Evolutionary conservation across 108 stramenopile genomes (phyloP), one percentile per base, ranked within the genome.

Genomic region (Craspedostauros australis): DNA sequence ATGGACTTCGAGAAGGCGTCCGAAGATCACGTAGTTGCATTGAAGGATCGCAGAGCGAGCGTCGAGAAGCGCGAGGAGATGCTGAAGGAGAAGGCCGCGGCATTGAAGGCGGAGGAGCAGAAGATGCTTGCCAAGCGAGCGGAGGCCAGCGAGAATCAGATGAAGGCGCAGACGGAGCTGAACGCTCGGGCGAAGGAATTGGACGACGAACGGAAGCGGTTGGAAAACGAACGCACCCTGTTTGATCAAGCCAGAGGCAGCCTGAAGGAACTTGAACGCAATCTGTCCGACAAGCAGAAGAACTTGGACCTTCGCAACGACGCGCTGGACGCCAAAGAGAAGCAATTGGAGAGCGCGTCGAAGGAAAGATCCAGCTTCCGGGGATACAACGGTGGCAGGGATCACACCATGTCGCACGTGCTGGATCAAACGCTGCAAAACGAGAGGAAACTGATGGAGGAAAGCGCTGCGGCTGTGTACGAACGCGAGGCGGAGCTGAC

Each of bases 391-490:
- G n/a, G 19, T 20, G 57, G 51, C 45, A 58, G 59, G 2, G 66
- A 68, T 37, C 57, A 58, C 33, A 58, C 58, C 6, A 58, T 68
- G 3, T 54, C 54, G 28, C 48, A 57, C 18, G 66, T 68, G 22
- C 52, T 68, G 4, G 66, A 68, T 40, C 66, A 68, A 6, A 68
- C 58, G 19, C 53, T 68, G 66, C 47, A 60, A 15, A 30, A 50
- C 12, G 66, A 68, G 30, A 57, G 66, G 5, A 68, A 68, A 40
- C 60, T 57, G 66, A 68, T 68, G 66, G 66, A 68, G 33, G 66
- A 68, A 12, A 68, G 58, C 2, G 56, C 66, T 14, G 66, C 66
- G 12, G 66, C 66, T 30, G 66, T 68, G n/a, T 68, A 60, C 40
- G 66, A 68, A 30, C 57, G 66, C 3, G 66, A 68, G 31, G 42